A percentile compares a stretch with the other conserved stretches of the same genome.
Conservation (phyloP, 164 flowering plant species). For the Annona squamosa region DNA sequence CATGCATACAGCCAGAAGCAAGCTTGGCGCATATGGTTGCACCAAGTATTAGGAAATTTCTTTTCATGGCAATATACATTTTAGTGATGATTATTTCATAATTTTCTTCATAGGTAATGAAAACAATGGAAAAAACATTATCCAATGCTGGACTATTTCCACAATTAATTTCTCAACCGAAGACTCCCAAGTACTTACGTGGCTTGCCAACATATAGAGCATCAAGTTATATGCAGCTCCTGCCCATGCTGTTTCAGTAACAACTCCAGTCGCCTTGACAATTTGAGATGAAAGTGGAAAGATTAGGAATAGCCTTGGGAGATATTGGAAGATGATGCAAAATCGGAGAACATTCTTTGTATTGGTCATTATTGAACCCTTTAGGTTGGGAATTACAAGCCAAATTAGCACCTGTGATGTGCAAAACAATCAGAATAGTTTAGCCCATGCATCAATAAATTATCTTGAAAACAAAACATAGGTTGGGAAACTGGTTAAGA, state of each 20-base stretch:
- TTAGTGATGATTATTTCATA: neutral
- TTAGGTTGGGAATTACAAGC: slow-evolving; percentile 54
- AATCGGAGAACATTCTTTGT: slow-evolving; percentile 50
- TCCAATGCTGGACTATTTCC: neutral
- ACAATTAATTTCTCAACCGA: neutral
- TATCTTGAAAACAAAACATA: too few relatives aligned
- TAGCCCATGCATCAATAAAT: too few relatives aligned
- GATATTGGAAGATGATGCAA: slow-evolving; percentile 53
- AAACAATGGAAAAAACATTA: neutral
- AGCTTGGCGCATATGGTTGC: too few relatives aligned
- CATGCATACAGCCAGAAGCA: too few relatives aligned
- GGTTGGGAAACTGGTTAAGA: neutral
- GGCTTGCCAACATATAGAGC: slow-evolving; percentile 84
- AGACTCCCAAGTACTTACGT: slow-evolving; percentile 41
- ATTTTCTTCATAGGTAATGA: neutral
- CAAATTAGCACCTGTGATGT: slow-evolving; percentile 63
- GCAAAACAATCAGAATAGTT: neutral
- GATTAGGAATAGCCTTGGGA: slow-evolving; percentile 54
- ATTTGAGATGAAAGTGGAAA: slow-evolving; percentile 66
- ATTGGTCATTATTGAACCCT: slow-evolving; percentile 56
- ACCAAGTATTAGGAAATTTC: too few relatives aligned
- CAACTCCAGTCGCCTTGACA: slow-evolving; percentile 56
- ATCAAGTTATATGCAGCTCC: slow-evolving; percentile 79
- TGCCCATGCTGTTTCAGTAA: slow-evolving; percentile 80
- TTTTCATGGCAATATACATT: neutral